phyloP scores from a whole-genome alignment of 306 rosid species.

The Benincasa hispida region DNA sequence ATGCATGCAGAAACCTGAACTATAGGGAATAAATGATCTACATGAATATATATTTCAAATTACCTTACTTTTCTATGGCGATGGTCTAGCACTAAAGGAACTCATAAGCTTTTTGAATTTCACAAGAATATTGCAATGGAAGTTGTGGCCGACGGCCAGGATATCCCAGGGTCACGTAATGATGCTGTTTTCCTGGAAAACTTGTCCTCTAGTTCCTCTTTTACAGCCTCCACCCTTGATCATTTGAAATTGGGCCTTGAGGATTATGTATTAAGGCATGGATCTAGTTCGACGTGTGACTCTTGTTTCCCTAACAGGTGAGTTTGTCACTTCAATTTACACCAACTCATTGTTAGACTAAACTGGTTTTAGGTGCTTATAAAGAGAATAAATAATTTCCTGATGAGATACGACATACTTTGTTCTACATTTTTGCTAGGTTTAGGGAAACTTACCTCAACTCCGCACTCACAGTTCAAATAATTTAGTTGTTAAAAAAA shows the following conservation, averaged over 20 bases:
- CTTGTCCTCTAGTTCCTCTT: constrained; percentile 21
- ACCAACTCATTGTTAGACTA: neutral
- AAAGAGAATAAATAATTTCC: neutral
- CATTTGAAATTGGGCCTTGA: constrained; percentile 58
- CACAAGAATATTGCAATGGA: constrained; percentile 61
- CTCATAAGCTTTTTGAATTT: constrained; percentile 12
- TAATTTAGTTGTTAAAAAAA: neutral
- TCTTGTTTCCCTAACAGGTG: constrained; percentile 60
- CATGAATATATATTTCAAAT: constrained; percentile 7
- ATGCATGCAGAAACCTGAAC: neutral
- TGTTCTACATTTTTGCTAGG: neutral
- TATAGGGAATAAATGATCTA: neutral
- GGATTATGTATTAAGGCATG: constrained; percentile 66
- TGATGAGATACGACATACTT: neutral
- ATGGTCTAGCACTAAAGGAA: constrained; percentile 9
- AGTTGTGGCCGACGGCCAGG: constrained; percentile 37
- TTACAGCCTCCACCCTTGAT: constrained; percentile 48
- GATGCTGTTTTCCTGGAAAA: constrained; percentile 48
- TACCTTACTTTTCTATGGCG: constrained; percentile 5
- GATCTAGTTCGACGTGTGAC: constrained; percentile 37
- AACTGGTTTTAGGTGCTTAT: neutral
- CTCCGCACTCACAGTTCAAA: neutral
- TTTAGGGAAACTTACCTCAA: neutral
- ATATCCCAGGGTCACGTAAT: constrained; percentile 35
- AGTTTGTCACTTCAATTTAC: constrained; percentile 7